Evolutionary conservation across 805 yeast genomes (phyloP).

Genomic region (Metschnikowia gelsemii): DNA sequence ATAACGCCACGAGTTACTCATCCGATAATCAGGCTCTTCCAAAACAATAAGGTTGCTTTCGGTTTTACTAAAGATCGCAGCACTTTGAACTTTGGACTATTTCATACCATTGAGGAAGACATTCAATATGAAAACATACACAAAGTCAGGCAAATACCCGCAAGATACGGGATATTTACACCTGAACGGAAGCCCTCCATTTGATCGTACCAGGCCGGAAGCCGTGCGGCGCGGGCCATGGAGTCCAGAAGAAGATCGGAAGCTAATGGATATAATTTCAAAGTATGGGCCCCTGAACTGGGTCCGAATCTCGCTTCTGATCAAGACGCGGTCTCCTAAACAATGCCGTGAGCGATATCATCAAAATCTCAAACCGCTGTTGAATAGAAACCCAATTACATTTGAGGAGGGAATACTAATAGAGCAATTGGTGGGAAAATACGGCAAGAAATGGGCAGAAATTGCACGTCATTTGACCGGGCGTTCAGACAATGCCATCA

Average conservation of each 20-base stretch:
- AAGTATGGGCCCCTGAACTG: constrained; percentile 80
- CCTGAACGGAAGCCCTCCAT: too few relatives aligned
- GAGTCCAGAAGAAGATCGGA: constrained; percentile 82
- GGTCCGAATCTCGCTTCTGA: constrained; percentile 76
- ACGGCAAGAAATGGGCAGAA: constrained; percentile 94
- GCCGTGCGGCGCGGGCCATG: constrained; percentile 73
- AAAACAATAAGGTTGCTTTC: too few relatives aligned
- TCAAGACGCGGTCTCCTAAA: constrained; percentile 81
- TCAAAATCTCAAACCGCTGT: constrained; percentile 82
- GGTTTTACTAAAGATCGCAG: too few relatives aligned
- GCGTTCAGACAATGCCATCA: constrained; percentile 85
- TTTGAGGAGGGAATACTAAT: constrained; percentile 80
- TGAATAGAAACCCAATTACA: constrained; percentile 79
- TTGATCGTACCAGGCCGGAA: constrained; percentile 14
- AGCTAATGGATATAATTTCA: constrained; percentile 65
- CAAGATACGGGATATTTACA: neutral
- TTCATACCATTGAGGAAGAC: too few relatives aligned
- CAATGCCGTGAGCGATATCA: constrained; percentile 91
- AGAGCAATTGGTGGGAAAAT: constrained; percentile 71
- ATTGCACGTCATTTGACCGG: constrained; percentile 86
- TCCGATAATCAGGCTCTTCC: too few relatives aligned
- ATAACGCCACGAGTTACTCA: too few relatives aligned
- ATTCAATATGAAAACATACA: too few relatives aligned
- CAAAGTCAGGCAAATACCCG: neutral
- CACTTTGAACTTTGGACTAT: too few relatives aligned